Conservation (phyloP, 2,329 filamentous ascomycete species). For the Fusarium sublunatum region DNA sequence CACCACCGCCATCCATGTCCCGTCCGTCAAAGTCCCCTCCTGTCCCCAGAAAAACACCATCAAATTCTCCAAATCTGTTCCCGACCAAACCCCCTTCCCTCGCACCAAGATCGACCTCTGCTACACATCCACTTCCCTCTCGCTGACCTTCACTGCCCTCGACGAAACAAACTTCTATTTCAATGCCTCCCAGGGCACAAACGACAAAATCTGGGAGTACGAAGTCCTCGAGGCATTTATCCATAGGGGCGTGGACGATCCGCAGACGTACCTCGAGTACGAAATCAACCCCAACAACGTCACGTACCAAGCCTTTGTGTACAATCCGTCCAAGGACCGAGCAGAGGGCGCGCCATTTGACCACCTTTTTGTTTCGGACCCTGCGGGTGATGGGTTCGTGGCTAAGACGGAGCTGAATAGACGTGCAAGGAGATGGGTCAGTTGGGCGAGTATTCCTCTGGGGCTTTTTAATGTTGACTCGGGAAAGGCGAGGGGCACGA, state of each 20-base stretch:
- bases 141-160: constrained; percentile 58
- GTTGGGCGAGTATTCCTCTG: constrained; percentile 57
- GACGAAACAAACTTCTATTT: constrained; percentile 61
- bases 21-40: constrained; percentile 52
- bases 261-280: constrained; percentile 62
- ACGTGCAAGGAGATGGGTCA: constrained; percentile 54
- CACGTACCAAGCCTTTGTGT: constrained; percentile 63
- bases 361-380: constrained; percentile 55
- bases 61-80: constrained; percentile 56
- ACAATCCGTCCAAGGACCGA: constrained; percentile 61
- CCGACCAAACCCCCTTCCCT: constrained; percentile 55
- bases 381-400: constrained; percentile 55
- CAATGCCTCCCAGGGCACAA: constrained; percentile 56
- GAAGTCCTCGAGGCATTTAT: constrained; percentile 65
- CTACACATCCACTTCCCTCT: constrained; percentile 56
- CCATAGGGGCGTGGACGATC: constrained; percentile 58
- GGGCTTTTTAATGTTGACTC: constrained; percentile 61
- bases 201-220: constrained; percentile 61
- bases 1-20: constrained; percentile 29
- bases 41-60: constrained; percentile 54
- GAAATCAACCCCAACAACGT: constrained; percentile 64
- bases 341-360: constrained; percentile 57
- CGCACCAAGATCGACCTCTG: constrained; percentile 60
- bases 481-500: constrained; percentile 55
- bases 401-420: constrained; percentile 55